phyloP scores from a whole-genome alignment of 352 stramenopile genomes.

The Globisporangium splendens region DNA sequence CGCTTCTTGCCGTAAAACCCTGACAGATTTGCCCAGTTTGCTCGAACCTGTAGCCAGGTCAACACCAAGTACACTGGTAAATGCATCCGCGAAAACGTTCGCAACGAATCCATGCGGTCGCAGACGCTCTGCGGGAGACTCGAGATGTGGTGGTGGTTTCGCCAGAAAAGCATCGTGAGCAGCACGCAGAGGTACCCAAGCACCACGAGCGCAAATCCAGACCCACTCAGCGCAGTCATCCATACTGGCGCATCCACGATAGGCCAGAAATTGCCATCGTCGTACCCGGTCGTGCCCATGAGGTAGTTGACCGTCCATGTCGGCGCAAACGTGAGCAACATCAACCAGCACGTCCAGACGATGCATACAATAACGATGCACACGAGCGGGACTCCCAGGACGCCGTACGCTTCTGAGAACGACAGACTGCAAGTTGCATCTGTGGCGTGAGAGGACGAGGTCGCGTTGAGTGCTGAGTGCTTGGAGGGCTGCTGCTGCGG shows the following conservation, averaged over 20 bases:
- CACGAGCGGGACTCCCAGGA: background rate
- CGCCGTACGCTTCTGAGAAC: background rate
- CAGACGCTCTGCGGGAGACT: too few relatives aligned
- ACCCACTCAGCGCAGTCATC: background rate
- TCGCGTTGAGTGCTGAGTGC: too few relatives aligned
- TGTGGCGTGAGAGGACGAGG: too few relatives aligned
- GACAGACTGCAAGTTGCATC: too few relatives aligned
- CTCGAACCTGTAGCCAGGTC: background rate
- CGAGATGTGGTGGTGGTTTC: background rate
- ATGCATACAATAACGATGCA: background rate
- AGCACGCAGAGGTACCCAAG: background rate
- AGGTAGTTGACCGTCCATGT: constrained; percentile 6
- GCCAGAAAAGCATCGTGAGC: constrained; percentile 1
- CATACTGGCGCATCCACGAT: background rate
- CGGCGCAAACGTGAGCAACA: background rate
- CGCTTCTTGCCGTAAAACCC: background rate
- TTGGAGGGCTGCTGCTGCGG: too few relatives aligned
- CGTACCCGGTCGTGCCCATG: constrained; percentile 4
- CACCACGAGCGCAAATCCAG: background rate
- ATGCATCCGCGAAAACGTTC: too few relatives aligned
- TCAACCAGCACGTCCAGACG: constrained; percentile 1
- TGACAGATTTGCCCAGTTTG: background rate
- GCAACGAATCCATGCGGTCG: too few relatives aligned
- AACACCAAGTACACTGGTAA: background rate
- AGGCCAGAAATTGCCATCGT: constrained; percentile 8